These are phyloP conservation scores for Jasminum sambac DNA, from an alignment of 257 asterid species.

Conservation along the genomic window DNA sequence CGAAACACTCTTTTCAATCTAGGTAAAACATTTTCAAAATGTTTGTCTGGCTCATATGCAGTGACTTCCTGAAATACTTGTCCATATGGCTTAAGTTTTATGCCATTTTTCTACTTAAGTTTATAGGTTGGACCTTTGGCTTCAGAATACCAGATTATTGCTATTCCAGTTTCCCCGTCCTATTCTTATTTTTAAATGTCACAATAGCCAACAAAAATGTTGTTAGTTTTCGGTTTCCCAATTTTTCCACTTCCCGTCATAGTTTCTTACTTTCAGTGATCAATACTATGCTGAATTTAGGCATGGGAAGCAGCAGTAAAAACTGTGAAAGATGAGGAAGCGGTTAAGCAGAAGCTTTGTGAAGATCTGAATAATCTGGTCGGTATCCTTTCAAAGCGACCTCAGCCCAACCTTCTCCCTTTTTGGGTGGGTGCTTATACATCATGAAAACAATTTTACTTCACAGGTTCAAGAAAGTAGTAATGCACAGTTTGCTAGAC, in stretches of 20 bases:
- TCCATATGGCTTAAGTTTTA: conserved; percentile 1
- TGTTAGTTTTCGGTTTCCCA: not conserved
- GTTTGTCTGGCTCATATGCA: not conserved
- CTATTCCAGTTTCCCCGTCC: conserved; percentile 1
- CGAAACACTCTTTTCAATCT: conserved; percentile 8
- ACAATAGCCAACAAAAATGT: not conserved
- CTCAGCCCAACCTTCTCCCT: conserved; percentile 9
- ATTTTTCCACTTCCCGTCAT: not conserved
- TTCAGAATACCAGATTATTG: conserved; percentile 4
- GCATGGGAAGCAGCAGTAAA: conserved; percentile 79
- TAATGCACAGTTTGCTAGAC: conserved; percentile 68
- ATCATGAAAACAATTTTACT: conserved; percentile 20
- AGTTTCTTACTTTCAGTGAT: conserved; percentile 17
- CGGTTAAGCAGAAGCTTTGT: conserved; percentile 65
- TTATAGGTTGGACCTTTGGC: conserved; percentile 13
- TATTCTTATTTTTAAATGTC: not conserved
- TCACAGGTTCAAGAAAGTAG: conserved; percentile 86
- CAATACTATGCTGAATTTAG: conserved; percentile 35
- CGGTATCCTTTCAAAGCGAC: conserved; percentile 14
- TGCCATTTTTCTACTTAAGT: conserved; percentile 3
- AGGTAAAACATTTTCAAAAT: not conserved
- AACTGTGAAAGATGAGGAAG: conserved; percentile 78
- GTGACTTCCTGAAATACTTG: not conserved
- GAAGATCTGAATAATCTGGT: conserved; percentile 74
- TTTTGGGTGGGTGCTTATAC: too few species aligned